Evolutionary conservation across 2,329 filamentous ascomycete genomes (phyloP), one percentile per base, ranked within the genome.

Genomic region (Blumeria hordei): DNA sequence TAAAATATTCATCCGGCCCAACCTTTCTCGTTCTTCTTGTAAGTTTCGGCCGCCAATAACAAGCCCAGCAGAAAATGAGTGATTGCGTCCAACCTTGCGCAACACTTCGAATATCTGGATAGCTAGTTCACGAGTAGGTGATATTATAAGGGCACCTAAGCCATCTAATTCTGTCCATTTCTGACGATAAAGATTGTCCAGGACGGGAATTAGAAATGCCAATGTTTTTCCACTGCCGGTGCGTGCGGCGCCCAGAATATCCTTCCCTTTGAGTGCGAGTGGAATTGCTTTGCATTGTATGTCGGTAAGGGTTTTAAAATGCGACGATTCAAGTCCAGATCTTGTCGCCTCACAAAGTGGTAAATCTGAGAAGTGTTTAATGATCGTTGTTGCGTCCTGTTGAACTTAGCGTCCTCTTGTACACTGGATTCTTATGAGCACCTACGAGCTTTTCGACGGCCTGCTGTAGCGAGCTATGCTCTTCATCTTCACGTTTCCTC

Each of bases 51-150:
- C 92, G 43, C 92, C 92, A 62, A 96, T 96, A 9, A 98, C 79
- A 62, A 96, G 69, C 0, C 92, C 92, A 0, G 92, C 92, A 0
- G 90, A 94, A 67, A 96, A 95, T 57, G 78, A 74, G 67, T 98
- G 90, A 56, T 90, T 80, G 56, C 85, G 78, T 47, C 92, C 92
- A 56, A 98, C 78, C 67, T 94, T 94, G 58, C 86, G 76, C 62
- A 98, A 69, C 0, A 96, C 90, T 56, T 95, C 85, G 65, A 96
- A 98, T 58, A 94, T 98, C 68, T 98, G 92, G 41, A 93, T 92
- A 0, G 92, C 90, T 55, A 98, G 74, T 70, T 98, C 92, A 64
- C 92, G 82, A 7, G 92, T 98, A 0, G 92, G 92, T 0, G 88
- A 90, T 55, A 98, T 81, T 60, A 98, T 86, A 59, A 98, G 75